Evolutionary conservation across 2,329 filamentous ascomycete species (phyloP).

Genomic region (Pseudogymnoascus sp.): DNA sequence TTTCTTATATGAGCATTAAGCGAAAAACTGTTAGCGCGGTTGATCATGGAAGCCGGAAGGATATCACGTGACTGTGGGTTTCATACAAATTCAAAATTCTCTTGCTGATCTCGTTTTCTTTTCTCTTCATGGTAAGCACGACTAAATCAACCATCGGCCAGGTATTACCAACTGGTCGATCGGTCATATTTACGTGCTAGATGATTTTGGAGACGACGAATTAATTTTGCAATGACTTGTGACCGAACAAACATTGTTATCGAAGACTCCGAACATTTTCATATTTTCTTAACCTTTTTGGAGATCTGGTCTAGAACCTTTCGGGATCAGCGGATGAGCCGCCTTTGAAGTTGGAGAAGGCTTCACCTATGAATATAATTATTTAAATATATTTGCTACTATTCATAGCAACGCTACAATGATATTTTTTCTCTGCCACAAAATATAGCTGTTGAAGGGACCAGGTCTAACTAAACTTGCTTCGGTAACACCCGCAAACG

Average conservation of each 20-base stretch:
- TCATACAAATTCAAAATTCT: neutral
- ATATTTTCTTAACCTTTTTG: neutral
- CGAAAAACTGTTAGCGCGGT: slow-evolving; percentile 9
- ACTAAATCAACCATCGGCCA: slow-evolving; percentile 24
- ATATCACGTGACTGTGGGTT: neutral
- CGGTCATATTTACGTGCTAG: slow-evolving; percentile 26
- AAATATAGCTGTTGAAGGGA: neutral
- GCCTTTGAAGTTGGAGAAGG: neutral
- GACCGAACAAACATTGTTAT: neutral
- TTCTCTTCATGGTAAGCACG: slow-evolving; percentile 20
- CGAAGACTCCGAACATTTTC: slow-evolving; percentile 1
- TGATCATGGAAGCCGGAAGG: neutral
- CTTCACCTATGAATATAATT: neutral
- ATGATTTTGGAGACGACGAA: slow-evolving; percentile 9
- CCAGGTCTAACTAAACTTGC: neutral
- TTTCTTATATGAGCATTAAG: slow-evolving; percentile 6
- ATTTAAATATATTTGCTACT: neutral
- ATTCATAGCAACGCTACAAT: neutral
- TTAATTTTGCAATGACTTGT: neutral
- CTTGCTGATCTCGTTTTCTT: slow-evolving; percentile 2
- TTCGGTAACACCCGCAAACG: neutral
- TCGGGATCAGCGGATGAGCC: neutral
- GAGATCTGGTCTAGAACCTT: neutral
- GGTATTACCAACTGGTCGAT: slow-evolving; percentile 21
- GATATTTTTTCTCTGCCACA: neutral